Conservation (phyloP, 2,329 filamentous ascomycete genomes). For the Rhynchosporium secalis region DNA sequence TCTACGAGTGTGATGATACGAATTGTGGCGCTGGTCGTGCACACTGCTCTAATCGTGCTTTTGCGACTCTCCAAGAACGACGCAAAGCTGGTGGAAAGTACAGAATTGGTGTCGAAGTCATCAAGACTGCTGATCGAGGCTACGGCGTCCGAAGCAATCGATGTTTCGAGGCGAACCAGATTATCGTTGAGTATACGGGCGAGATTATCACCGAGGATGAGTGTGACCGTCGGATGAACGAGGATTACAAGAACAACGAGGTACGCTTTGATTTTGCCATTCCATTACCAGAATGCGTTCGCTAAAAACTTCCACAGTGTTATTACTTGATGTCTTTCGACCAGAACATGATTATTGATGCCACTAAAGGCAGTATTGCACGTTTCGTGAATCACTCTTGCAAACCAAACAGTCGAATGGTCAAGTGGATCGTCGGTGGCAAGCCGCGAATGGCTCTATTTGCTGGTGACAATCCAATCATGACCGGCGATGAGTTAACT, state of each 20-base stretch:
- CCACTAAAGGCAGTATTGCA: slow-evolving; percentile 91
- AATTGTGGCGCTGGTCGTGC: slow-evolving; percentile 82
- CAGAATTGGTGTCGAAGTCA: slow-evolving; percentile 89
- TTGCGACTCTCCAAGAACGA: slow-evolving; percentile 75
- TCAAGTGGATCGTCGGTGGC: slow-evolving; percentile 93
- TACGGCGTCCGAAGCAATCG: slow-evolving; percentile 91
- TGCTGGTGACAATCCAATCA: slow-evolving; percentile 83
- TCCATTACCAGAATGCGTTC: slow-evolving; percentile 11
- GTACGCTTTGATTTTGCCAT: slow-evolving; percentile 50
- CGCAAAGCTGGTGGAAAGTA: slow-evolving; percentile 80
- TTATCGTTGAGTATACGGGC: slow-evolving; percentile 97
- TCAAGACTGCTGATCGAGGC: slow-evolving; percentile 85
- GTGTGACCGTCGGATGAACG: slow-evolving; percentile 90
- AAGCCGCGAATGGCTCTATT: slow-evolving; percentile 97
- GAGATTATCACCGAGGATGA: slow-evolving; percentile 96
- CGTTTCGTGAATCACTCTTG: slow-evolving; percentile 98
- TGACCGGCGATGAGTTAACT: slow-evolving; percentile 92
- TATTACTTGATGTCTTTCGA: slow-evolving; percentile 99
- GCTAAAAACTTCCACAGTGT: slow-evolving; percentile 57
- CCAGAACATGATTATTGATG: slow-evolving; percentile 98
- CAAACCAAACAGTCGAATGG: slow-evolving; percentile 94
- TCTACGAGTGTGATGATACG: slow-evolving; percentile 89
- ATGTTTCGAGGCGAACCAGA: slow-evolving; percentile 83
- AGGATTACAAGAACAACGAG: slow-evolving; percentile 90
- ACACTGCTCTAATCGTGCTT: slow-evolving; percentile 81